Percentiles rank a stretch among this genome's conserved stretches.
Conservation (phyloP, 192 early-diverging fungal species). For the Coemansia sp. region DNA sequence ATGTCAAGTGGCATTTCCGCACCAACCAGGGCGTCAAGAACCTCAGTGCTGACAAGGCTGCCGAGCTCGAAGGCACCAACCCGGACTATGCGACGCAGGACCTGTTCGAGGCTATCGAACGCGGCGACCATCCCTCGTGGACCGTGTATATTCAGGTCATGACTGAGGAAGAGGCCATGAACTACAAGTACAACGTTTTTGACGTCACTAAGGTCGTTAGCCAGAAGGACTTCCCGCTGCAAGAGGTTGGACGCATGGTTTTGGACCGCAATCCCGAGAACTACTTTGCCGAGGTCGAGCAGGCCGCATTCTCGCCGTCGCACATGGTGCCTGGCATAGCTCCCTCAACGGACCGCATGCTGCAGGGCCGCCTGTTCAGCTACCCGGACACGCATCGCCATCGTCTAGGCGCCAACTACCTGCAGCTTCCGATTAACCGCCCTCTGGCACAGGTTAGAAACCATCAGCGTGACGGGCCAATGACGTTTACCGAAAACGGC, state of each 20-base stretch:
- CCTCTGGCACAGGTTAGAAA: conserved; percentile 52
- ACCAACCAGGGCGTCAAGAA: conserved; percentile 52
- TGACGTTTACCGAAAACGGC: conserved; percentile 55
- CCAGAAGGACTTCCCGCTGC: conserved; percentile 63
- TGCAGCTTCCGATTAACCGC: conserved; percentile 68
- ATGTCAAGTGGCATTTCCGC: conserved; percentile 83
- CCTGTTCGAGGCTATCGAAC: conserved; percentile 24
- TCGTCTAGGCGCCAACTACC: conserved; percentile 68
- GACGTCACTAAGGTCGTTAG: conserved; percentile 67
- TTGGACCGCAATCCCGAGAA: conserved; percentile 70
- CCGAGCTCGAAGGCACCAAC: neutral
- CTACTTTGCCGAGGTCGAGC: conserved; percentile 75
- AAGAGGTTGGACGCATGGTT: conserved; percentile 65
- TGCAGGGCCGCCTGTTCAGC: conserved; percentile 71
- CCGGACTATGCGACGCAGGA: conserved; percentile 7
- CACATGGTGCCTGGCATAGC: conserved; percentile 70
- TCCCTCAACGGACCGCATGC: conserved; percentile 63
- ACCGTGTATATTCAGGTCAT: conserved; percentile 64
- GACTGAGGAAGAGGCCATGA: conserved; percentile 56
- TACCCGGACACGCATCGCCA: conserved; percentile 71
- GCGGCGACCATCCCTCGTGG: conserved; percentile 65
- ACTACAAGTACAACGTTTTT: conserved; percentile 63
- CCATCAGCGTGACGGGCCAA: conserved; percentile 67
- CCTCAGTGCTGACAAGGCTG: conserved; percentile 1
- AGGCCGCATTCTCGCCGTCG: conserved; percentile 69